Percentiles rank a stretch among this genome's conserved stretches.
phyloP scores from a whole-genome alignment of 2,329 filamentous ascomycete species.

The Stenocarpella maydis region DNA sequence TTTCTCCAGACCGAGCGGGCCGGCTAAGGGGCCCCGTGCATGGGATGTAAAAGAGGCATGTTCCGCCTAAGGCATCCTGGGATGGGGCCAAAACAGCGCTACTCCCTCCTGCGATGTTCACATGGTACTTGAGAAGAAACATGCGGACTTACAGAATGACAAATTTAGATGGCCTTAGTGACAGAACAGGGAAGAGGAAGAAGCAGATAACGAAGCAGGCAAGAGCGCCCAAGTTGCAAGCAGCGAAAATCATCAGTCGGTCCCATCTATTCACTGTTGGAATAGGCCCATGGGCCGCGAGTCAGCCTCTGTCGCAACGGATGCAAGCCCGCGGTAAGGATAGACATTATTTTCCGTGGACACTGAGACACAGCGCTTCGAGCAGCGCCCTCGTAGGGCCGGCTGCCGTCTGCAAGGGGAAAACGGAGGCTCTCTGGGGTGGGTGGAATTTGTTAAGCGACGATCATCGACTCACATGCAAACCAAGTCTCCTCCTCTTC shows the following conservation, averaged over 20 bases:
- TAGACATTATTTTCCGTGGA: constrained; percentile 43
- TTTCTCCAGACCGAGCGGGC: constrained; percentile 27
- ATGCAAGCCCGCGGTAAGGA: constrained; percentile 18
- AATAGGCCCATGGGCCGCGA: constrained; percentile 7
- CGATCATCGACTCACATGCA: constrained; percentile 75
- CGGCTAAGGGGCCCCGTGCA: constrained; percentile 31
- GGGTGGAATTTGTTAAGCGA: constrained; percentile 39
- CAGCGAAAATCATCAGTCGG: constrained; percentile 88
- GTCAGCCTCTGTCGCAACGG: constrained; percentile 40
- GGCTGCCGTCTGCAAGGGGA: constrained; percentile 50
- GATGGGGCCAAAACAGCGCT: constrained; percentile 20
- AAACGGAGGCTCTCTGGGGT: constrained; percentile 41
- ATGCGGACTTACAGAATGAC: constrained; percentile 85
- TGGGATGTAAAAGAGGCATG: constrained; percentile 28
- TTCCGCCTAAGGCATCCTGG: not conserved
- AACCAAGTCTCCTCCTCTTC: constrained; percentile 98
- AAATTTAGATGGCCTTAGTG: constrained; percentile 88
- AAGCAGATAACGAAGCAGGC: constrained; percentile 96
- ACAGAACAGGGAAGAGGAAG: constrained; percentile 84
- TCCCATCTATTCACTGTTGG: constrained; percentile 95
- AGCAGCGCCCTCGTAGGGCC: constrained; percentile 49
- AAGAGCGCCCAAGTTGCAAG: constrained; percentile 87
- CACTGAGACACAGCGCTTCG: constrained; percentile 53
- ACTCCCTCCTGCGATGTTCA: constrained; percentile 13
- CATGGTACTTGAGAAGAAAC: constrained; percentile 36